These are phyloP conservation scores for Microbotryum saponariae DNA, from an alignment of 1,284 basidiomycete genomes.

Conservation along the genomic window DNA sequence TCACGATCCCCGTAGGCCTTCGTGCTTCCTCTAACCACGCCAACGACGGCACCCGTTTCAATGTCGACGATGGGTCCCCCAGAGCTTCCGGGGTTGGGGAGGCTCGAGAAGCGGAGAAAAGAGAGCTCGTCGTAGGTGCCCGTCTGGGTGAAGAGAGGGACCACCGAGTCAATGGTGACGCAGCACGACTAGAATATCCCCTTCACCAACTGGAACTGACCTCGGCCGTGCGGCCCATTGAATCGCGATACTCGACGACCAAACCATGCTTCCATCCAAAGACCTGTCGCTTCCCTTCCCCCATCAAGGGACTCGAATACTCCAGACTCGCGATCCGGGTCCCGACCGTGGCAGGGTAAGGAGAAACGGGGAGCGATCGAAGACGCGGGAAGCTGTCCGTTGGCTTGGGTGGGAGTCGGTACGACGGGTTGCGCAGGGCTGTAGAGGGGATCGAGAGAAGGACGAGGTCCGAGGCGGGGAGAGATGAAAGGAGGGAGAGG, in stretches of 20 bases:
- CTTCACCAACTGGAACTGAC: constrained; percentile 39
- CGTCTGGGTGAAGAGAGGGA: constrained; percentile 44
- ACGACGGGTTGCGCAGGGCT: constrained; percentile 31
- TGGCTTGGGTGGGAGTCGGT: constrained; percentile 44
- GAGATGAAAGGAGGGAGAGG: constrained; percentile 50
- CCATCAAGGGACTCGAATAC: constrained; percentile 16
- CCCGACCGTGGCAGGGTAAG: constrained; percentile 54
- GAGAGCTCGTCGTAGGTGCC: constrained; percentile 63
- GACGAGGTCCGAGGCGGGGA: constrained; percentile 57
- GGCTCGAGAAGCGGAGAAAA: constrained; percentile 52
- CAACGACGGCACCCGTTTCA: constrained; percentile 58
- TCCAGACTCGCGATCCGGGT: constrained; percentile 48
- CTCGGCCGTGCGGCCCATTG: constrained; percentile 52
- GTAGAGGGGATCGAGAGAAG: constrained; percentile 30
- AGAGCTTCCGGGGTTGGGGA: constrained; percentile 60
- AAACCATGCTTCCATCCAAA: constrained; percentile 51
- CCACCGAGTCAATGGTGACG: background rate
- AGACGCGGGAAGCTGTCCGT: constrained; percentile 35
- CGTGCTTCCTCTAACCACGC: constrained; percentile 46
- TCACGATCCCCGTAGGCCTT: constrained; percentile 40
- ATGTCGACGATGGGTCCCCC: constrained; percentile 63
- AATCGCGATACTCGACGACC: constrained; percentile 55
- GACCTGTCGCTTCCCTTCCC: constrained; percentile 19
- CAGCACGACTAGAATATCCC: background rate
- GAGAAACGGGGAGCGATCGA: constrained; percentile 56